These are phyloP conservation scores for Skeletonema costatum DNA, from an alignment of 108 stramenopile species.

Conservation along the genomic window DNA sequence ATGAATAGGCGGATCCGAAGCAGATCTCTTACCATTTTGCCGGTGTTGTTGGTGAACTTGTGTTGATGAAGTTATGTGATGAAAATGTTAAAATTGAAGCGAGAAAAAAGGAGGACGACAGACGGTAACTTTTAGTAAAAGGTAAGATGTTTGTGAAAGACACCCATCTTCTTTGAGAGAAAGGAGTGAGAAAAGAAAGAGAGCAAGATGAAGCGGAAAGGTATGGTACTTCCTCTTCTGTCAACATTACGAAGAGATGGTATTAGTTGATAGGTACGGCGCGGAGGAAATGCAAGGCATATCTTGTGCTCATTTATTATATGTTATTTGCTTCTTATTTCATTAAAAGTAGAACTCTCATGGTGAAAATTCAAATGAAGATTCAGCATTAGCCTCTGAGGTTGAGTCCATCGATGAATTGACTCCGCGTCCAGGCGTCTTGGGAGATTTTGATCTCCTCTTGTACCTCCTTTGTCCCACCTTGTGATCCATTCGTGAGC, in stretches of 20 bases:
- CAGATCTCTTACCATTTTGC: constrained; percentile 58
- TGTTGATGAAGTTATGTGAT: not conserved
- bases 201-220: too few species aligned
- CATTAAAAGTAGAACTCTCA: constrained; percentile 1
- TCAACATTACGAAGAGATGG: too few species aligned
- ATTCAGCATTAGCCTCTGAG: constrained; percentile 31
- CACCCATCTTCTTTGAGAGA: not conserved
- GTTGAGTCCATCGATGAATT: constrained; percentile 34
- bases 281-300: too few species aligned
- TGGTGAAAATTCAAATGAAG: constrained; percentile 53
- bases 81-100: too few species aligned
- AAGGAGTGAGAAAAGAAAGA: not conserved
- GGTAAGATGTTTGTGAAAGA: too few species aligned
- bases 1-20: constrained; percentile 53
- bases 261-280: too few species aligned
- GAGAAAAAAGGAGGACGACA: too few species aligned
- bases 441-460: constrained; percentile 34
- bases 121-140: too few species aligned
- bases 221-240: too few species aligned
- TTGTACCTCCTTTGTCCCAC: constrained; percentile 47
- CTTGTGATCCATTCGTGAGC: constrained; percentile 65
- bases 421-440: constrained; percentile 14
- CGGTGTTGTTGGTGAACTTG: constrained; percentile 6
- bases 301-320: not conserved
- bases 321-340: not conserved